Conservation (phyloP, 768 basidiomycete species). For the Leccinum sublutescens region DNA sequence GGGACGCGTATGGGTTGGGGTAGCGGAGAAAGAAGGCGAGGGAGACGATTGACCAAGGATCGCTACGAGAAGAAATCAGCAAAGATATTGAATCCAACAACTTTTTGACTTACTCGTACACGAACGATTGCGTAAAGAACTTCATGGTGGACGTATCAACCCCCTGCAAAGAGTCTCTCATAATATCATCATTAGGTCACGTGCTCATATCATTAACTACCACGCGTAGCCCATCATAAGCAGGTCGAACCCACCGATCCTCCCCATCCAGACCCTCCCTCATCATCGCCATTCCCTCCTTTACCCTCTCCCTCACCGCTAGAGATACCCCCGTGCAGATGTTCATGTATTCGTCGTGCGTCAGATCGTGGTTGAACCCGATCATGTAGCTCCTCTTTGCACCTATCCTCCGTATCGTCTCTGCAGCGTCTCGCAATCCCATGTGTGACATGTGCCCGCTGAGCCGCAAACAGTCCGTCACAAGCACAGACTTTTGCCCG, state of each 20-base stretch:
- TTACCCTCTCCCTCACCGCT: conserved; percentile 36
- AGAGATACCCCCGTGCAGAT: conserved; percentile 47
- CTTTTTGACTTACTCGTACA: conserved; percentile 48
- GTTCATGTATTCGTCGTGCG: conserved; percentile 75
- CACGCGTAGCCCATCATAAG: conserved; percentile 71
- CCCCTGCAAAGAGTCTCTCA: conserved; percentile 26
- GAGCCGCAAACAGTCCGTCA: conserved; percentile 77
- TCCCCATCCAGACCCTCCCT: conserved; percentile 45
- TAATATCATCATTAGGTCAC: background rate
- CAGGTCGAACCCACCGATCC: conserved; percentile 63
- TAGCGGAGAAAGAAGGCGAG: conserved; percentile 94
- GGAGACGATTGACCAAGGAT: conserved; percentile 91
- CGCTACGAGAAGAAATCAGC: conserved; percentile 43
- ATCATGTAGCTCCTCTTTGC: conserved; percentile 67
- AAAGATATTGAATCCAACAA: background rate
- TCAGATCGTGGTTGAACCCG: conserved; percentile 75
- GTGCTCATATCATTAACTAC: conserved; percentile 13
- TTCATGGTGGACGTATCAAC: conserved; percentile 40
- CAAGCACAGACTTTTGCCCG: conserved; percentile 47
- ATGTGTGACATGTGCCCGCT: conserved; percentile 74
- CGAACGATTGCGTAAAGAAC: conserved; percentile 55
- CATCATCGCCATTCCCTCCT: conserved; percentile 45
- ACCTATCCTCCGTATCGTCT: conserved; percentile 51
- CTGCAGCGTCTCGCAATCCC: conserved; percentile 64
- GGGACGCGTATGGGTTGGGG: conserved; percentile 91